Conservation (phyloP, 192 early-diverging fungal species). For the Chytriomyces confervae region DNA sequence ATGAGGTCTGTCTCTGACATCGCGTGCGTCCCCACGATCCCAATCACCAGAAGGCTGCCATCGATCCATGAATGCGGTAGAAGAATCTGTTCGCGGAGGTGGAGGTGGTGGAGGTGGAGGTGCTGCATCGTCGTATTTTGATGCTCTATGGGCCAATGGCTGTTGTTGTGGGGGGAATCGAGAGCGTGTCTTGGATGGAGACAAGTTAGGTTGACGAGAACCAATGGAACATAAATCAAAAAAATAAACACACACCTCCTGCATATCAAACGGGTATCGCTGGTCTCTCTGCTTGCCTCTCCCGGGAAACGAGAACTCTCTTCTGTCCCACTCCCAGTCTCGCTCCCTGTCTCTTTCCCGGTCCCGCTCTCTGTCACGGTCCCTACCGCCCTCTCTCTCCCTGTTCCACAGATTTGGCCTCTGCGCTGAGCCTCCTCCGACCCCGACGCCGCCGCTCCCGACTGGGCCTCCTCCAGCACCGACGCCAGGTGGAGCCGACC, state of each 20-base stretch:
- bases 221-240: neutral
- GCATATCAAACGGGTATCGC: no score
- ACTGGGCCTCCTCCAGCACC: neutral
- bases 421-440: neutral
- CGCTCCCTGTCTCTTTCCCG: neutral
- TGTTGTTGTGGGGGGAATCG: neutral
- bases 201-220: neutral
- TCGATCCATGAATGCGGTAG: no score
- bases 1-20: no score
- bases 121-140: no score
- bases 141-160: neutral
- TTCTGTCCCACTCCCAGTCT: neutral
- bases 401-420: neutral
- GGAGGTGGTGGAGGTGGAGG: no score
- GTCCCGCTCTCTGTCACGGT: neutral
- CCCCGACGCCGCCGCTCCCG: conserved; percentile 9
- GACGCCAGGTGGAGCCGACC: neutral
- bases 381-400: neutral
- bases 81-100: no score
- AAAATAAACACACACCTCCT: no score
- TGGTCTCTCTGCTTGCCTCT: neutral
- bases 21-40: no score
- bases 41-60: no score
- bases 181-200: neutral
- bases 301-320: neutral